A percentile compares a stretch with the other conserved stretches of the same genome.
Evolutionary conservation across 1,284 basidiomycete genomes (phyloP).

Genomic region (Marasmius fiardii): DNA sequence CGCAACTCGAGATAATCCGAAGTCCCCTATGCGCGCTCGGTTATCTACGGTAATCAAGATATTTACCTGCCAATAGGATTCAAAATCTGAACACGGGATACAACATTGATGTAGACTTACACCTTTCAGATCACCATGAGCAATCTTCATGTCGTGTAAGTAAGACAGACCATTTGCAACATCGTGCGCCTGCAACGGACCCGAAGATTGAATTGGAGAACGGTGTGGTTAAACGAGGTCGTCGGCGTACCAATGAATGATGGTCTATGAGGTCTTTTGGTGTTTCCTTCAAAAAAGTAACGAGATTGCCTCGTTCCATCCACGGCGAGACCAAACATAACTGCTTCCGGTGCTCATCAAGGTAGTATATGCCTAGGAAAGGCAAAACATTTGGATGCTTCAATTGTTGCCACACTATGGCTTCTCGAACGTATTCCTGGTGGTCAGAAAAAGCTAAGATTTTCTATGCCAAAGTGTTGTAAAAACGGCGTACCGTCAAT

Average conservation of each 20-base stretch:
- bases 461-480: neutral
- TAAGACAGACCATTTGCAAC: slow-evolving; percentile 30
- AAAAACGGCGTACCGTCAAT: neutral
- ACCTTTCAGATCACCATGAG: slow-evolving; percentile 37
- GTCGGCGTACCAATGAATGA: slow-evolving; percentile 21
- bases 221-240: too few relatives aligned
- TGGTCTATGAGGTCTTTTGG: slow-evolving; percentile 16
- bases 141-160: slow-evolving; percentile 27
- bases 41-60: slow-evolving; percentile 25
- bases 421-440: neutral
- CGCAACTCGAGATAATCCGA: slow-evolving; percentile 26
- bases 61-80: slow-evolving; percentile 23
- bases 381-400: neutral
- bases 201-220: neutral
- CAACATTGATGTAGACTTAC: slow-evolving; percentile 20
- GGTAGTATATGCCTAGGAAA: neutral
- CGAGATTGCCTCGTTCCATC: slow-evolving; percentile 32
- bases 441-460: slow-evolving; percentile 27
- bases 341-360: neutral
- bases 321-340: slow-evolving; percentile 22
- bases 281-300: slow-evolving; percentile 19
- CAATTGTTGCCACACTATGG: neutral
- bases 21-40: slow-evolving; percentile 32
- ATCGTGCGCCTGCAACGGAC: slow-evolving; percentile 19
- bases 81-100: neutral